A percentile compares a stretch with the other conserved stretches of the same genome.
phyloP scores from a whole-genome alignment of 2,329 filamentous ascomycete genomes.

The Fusarium veterinarium region DNA sequence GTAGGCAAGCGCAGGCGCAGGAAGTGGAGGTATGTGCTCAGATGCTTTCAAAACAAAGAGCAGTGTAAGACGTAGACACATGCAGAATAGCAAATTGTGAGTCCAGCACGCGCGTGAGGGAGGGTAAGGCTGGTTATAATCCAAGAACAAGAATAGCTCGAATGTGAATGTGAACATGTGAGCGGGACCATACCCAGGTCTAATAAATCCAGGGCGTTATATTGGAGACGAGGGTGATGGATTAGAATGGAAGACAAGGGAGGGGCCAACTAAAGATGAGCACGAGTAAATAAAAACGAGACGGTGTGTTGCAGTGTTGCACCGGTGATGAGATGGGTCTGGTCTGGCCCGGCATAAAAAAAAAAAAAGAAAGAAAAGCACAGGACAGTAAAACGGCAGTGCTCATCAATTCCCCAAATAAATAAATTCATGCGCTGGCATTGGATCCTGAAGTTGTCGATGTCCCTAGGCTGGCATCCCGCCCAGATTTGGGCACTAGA shows the following conservation, averaged over 20 bases:
- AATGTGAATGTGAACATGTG: slow-evolving; percentile 11
- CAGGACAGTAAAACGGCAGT: slow-evolving; percentile 36
- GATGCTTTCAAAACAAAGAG: slow-evolving; percentile 23
- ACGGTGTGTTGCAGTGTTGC: slow-evolving; percentile 40
- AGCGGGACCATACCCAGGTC: slow-evolving; percentile 25
- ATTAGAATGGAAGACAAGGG: slow-evolving; percentile 12
- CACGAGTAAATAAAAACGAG: slow-evolving; percentile 34
- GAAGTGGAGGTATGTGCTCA: slow-evolving; percentile 1
- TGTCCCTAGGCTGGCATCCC: neutral
- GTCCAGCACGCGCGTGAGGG: slow-evolving; percentile 10
- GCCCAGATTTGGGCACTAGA: slow-evolving; percentile 5
- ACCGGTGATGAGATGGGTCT: slow-evolving; percentile 34
- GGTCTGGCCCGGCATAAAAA: slow-evolving; percentile 1
- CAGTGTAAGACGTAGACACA: slow-evolving; percentile 7
- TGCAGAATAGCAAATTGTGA: slow-evolving; percentile 1
- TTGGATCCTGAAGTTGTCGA: slow-evolving; percentile 8
- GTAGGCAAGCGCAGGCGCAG: neutral
- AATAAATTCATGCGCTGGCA: slow-evolving; percentile 41
- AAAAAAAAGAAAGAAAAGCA: slow-evolving; percentile 17
- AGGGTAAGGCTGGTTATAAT: slow-evolving; percentile 32
- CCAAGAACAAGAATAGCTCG: slow-evolving; percentile 11
- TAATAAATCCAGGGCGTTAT: slow-evolving; percentile 19
- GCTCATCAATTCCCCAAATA: slow-evolving; percentile 32
- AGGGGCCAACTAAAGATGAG: slow-evolving; percentile 20
- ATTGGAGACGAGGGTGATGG: slow-evolving; percentile 21